These are phyloP conservation scores for Calcarisporium arbuscula DNA, from an alignment of 2,329 filamentous ascomycete genomes.

Conservation along the genomic window DNA sequence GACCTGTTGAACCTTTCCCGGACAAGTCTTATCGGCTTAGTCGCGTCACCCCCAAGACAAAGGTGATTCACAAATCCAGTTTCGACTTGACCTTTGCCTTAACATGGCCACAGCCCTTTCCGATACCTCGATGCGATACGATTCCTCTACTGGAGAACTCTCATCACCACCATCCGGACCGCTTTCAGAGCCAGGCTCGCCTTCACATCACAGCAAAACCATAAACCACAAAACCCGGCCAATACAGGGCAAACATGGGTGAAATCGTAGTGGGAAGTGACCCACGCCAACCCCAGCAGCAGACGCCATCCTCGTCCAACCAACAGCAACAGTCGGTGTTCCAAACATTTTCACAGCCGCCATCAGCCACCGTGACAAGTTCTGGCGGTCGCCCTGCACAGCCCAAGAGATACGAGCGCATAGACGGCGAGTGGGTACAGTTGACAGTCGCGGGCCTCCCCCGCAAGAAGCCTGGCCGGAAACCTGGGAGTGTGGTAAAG, in stretches of 20 bases:
- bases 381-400: slow-evolving; percentile 11
- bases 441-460: slow-evolving; percentile 53
- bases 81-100: no score
- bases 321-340: slow-evolving; percentile 18
- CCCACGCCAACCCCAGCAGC: slow-evolving; percentile 17
- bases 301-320: slow-evolving; percentile 1
- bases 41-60: no score
- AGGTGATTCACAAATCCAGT: no score
- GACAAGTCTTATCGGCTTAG: no score
- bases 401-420: slow-evolving; percentile 24
- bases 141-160: slow-evolving; percentile 41
- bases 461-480: slow-evolving; percentile 59
- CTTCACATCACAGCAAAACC: slow-evolving; percentile 28
- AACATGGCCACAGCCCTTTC: slow-evolving; percentile 22
- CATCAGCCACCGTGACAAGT: slow-evolving; percentile 23
- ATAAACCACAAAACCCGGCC: no score
- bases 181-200: slow-evolving; percentile 43
- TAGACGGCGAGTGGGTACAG: slow-evolving; percentile 37
- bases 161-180: slow-evolving; percentile 46
- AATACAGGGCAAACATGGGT: slow-evolving; percentile 32
- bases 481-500: slow-evolving; percentile 52
- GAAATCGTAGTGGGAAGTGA: slow-evolving; percentile 43
- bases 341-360: slow-evolving; percentile 18
- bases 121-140: slow-evolving; percentile 33
- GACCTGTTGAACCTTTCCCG: no score